Evolutionary conservation across 2,329 filamentous ascomycete species (phyloP).

Genomic region (Fusarium protoensiforme): DNA sequence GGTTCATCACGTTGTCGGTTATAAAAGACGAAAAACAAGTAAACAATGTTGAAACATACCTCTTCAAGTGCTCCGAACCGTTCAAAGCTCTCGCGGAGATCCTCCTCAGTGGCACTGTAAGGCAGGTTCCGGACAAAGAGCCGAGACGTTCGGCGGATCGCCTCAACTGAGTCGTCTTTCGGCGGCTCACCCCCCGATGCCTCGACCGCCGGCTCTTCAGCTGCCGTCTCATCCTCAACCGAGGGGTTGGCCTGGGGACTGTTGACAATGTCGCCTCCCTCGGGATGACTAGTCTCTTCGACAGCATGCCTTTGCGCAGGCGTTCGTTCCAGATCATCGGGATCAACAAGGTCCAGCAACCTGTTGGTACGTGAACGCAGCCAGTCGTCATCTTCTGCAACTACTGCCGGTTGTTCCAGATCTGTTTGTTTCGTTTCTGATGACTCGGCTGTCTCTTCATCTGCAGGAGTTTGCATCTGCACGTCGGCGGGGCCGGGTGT

Average conservation of each 20-base stretch:
- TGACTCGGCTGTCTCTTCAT: slow-evolving; percentile 33
- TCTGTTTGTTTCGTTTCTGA: slow-evolving; percentile 35
- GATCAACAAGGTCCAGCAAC: slow-evolving; percentile 84
- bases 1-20: slow-evolving; percentile 82
- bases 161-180: slow-evolving; percentile 43
- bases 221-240: slow-evolving; percentile 30
- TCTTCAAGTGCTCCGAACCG: slow-evolving; percentile 83
- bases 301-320: slow-evolving; percentile 26
- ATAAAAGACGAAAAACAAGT: slow-evolving; percentile 11
- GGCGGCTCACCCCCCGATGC: slow-evolving; percentile 42
- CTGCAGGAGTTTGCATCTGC: slow-evolving; percentile 23
- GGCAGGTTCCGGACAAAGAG: slow-evolving; percentile 91
- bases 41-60: slow-evolving; percentile 68
- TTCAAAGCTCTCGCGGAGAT: slow-evolving; percentile 78
- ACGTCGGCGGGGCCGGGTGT: slow-evolving; percentile 18
- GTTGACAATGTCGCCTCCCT: slow-evolving; percentile 28
- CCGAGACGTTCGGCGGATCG: slow-evolving; percentile 77
- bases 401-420: slow-evolving; percentile 44
- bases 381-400: slow-evolving; percentile 87
- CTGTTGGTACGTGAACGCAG: slow-evolving; percentile 88
- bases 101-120: slow-evolving; percentile 81
- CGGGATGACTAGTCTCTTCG: slow-evolving; percentile 26
- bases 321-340: slow-evolving; percentile 63
- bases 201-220: slow-evolving; percentile 41
- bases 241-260: slow-evolving; percentile 23